Evolutionary conservation across 306 rosid genomes (phyloP).

Genomic region (Trifolium dubium): DNA sequence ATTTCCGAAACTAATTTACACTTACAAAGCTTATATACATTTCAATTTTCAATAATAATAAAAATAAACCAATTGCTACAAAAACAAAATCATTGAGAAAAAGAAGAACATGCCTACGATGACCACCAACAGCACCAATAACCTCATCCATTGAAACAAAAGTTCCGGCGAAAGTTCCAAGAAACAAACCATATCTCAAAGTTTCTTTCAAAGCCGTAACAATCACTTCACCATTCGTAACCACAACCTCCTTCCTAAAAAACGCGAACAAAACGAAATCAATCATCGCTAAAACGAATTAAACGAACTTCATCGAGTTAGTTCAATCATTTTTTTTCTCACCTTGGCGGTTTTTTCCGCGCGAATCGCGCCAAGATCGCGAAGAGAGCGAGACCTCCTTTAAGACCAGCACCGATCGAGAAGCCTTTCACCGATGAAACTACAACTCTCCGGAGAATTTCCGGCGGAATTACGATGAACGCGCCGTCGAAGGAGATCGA

Average conservation of each 20-base stretch:
- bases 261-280: neutral
- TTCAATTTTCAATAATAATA: neutral
- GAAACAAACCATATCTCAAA: constrained; percentile 86
- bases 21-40: neutral
- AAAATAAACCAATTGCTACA: neutral
- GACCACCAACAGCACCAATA: constrained; percentile 75
- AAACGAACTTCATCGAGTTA: neutral
- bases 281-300: neutral
- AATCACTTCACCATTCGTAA: constrained; percentile 73
- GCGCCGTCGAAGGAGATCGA: constrained; percentile 39
- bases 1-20: neutral
- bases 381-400: constrained; percentile 94
- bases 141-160: constrained; percentile 87
- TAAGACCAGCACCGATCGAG: constrained; percentile 90
- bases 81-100: constrained; percentile 2
- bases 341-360: constrained; percentile 64
- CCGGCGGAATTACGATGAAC: constrained; percentile 45
- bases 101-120: constrained; percentile 78
- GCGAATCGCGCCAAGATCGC: constrained; percentile 76
- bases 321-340: constrained; percentile 7
- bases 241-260: constrained; percentile 60
- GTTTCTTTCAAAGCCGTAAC: constrained; percentile 81
- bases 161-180: constrained; percentile 90
- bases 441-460: constrained; percentile 69
- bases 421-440: constrained; percentile 83